These are phyloP conservation scores for Leccinum angustisporum DNA, from an alignment of 1,284 basidiomycete genomes.

Conservation along the genomic window DNA sequence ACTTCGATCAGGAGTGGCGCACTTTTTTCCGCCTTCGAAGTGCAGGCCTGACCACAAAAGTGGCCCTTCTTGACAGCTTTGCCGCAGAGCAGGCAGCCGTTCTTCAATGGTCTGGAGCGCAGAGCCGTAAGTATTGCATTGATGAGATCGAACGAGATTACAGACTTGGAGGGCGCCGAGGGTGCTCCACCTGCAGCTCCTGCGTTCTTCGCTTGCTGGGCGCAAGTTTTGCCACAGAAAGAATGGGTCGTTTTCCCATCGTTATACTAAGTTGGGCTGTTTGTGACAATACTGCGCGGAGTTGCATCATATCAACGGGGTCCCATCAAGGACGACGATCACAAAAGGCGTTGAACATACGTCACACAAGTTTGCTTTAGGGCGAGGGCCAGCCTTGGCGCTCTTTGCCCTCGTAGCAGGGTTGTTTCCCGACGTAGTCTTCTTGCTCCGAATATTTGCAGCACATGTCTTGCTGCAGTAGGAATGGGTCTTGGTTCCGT, in stretches of 20 bases:
- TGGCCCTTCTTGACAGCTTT: conserved; percentile 55
- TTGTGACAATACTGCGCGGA: conserved; percentile 43
- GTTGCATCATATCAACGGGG: conserved; percentile 11
- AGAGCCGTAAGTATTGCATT: conserved; percentile 52
- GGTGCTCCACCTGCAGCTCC: conserved; percentile 27
- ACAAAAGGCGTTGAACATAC: conserved; percentile 21
- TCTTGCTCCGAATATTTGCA: conserved; percentile 31
- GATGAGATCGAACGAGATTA: conserved; percentile 25
- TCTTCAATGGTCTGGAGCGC: conserved; percentile 48
- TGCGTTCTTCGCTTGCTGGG: conserved; percentile 42
- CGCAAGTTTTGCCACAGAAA: conserved; percentile 60
- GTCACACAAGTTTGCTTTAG: conserved; percentile 32
- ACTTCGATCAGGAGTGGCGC: conserved; percentile 59
- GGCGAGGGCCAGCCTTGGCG: conserved; percentile 22
- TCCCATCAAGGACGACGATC: neutral
- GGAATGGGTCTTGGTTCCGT: conserved; percentile 38
- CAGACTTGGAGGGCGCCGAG: conserved; percentile 34
- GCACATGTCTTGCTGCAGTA: conserved; percentile 40
- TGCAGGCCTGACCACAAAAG: conserved; percentile 57
- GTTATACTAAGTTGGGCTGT: conserved; percentile 46
- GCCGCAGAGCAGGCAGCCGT: conserved; percentile 56
- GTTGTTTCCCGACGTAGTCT: conserved; percentile 15
- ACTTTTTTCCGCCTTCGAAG: conserved; percentile 49
- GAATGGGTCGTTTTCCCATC: conserved; percentile 53
- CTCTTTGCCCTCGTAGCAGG: conserved; percentile 25